These are phyloP conservation scores for Monosporozyma aerobia DNA, from an alignment of 805 yeast genomes.

Conservation along the genomic window DNA sequence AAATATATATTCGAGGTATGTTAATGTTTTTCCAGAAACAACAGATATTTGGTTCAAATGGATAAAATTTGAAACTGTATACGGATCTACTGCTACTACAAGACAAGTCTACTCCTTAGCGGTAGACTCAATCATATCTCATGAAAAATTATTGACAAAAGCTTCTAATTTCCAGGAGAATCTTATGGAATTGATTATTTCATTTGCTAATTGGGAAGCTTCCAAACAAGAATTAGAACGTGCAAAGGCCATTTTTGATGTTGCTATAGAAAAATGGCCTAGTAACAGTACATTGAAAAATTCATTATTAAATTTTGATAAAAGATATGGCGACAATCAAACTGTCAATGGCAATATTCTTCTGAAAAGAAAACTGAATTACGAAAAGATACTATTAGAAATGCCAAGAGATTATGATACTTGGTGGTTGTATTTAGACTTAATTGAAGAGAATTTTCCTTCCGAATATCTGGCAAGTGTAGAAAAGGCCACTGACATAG, in stretches of 20 bases:
- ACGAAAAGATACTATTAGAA: conserved; percentile 38
- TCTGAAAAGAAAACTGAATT: conserved; percentile 45
- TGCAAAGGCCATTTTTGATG: conserved; percentile 46
- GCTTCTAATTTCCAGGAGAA: conserved; percentile 24
- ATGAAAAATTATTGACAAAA: conserved; percentile 3
- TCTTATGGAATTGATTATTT: conserved; percentile 33
- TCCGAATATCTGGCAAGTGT: conserved; percentile 8
- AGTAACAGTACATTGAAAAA: conserved; percentile 31
- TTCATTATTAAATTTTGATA: conserved; percentile 50
- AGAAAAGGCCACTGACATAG: conserved; percentile 11
- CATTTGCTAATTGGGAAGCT: conserved; percentile 65
- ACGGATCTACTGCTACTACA: conserved; percentile 38
- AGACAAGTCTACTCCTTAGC: conserved; percentile 62
- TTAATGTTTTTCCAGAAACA: conserved; percentile 41
- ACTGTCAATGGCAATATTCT: conserved; percentile 46
- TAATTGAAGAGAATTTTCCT: conserved; percentile 36
- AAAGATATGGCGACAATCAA: conserved; percentile 47
- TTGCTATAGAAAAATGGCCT: conserved; percentile 41
- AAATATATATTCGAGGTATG: conserved; percentile 47
- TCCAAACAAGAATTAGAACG: conserved; percentile 52
- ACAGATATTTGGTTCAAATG: conserved; percentile 60
- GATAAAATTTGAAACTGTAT: conserved; percentile 58
- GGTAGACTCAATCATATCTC: conserved; percentile 40
- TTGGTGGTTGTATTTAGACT: conserved; percentile 71
- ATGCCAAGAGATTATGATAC: conserved; percentile 57